phyloP scores from a whole-genome alignment of 169 alveolate genomes.

The Amoebophrya sp. region DNA sequence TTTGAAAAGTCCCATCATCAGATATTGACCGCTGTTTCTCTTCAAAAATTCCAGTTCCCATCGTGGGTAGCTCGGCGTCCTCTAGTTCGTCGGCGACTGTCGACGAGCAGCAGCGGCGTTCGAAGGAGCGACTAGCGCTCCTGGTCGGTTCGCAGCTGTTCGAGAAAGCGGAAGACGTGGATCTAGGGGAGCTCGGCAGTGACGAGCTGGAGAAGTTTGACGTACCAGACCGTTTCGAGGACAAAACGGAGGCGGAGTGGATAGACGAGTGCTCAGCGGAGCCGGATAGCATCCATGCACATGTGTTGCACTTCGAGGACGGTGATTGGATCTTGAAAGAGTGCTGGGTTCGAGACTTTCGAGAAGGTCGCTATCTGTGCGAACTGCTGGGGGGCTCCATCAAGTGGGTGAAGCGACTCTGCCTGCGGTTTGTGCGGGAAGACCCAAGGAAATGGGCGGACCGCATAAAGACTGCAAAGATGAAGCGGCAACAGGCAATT shows the following conservation, averaged over 20 bases:
- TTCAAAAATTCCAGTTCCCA: too few relatives aligned
- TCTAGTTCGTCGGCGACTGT: background rate
- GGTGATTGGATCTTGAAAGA: background rate
- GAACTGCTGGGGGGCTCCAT: background rate
- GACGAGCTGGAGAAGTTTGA: background rate
- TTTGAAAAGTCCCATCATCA: too few relatives aligned
- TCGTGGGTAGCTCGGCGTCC: background rate
- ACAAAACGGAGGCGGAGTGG: background rate
- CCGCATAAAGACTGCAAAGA: background rate
- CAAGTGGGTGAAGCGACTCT: background rate
- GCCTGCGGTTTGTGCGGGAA: background rate
- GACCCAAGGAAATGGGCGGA: background rate
- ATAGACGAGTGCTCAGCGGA: background rate
- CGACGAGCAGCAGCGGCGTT: background rate
- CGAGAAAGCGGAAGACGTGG: background rate
- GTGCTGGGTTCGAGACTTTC: background rate
- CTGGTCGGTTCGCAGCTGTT: background rate
- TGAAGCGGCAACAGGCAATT: background rate
- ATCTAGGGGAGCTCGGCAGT: background rate
- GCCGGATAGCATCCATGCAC: background rate
- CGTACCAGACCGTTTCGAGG: background rate
- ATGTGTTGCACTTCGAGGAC: background rate
- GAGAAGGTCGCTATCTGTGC: background rate
- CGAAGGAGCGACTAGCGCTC: background rate
- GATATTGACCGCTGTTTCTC: too few relatives aligned